Percentiles rank a stretch among this genome's conserved stretches.
Evolutionary conservation across 306 rosid genomes (phyloP).

Genomic region (Prinsepia uniflora): DNA sequence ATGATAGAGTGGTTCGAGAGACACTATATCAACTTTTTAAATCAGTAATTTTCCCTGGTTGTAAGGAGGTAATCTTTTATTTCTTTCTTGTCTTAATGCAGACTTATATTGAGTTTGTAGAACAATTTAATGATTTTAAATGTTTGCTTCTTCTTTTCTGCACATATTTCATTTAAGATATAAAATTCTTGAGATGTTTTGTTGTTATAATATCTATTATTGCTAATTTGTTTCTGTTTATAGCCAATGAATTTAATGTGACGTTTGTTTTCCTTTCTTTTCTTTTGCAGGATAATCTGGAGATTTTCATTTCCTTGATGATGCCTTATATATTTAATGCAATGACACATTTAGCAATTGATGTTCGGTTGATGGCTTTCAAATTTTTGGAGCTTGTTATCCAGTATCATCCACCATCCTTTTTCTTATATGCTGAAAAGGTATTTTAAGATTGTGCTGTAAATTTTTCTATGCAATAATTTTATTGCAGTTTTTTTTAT

Average conservation of each 20-base stretch:
- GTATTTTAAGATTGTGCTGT: constrained; percentile 34
- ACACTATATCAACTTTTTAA: constrained; percentile 65
- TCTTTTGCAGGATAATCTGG: constrained; percentile 63
- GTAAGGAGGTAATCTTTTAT: constrained; percentile 57
- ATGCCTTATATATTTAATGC: constrained; percentile 82
- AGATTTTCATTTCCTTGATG: constrained; percentile 56
- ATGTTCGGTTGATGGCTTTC: constrained; percentile 77
- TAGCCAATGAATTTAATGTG: neutral
- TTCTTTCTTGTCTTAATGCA: neutral
- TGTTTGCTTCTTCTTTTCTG: neutral
- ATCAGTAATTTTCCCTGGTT: constrained; percentile 60
- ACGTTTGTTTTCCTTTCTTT: constrained; percentile 21
- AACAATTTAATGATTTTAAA: neutral
- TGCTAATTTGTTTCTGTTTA: neutral
- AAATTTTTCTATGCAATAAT: neutral
- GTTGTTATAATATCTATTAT: constrained; percentile 5
- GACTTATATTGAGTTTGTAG: neutral
- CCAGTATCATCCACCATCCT: constrained; percentile 60
- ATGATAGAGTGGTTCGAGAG: constrained; percentile 65
- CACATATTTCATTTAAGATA: neutral
- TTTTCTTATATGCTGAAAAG: constrained; percentile 70
- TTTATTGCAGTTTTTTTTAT: neutral
- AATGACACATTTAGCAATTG: constrained; percentile 72
- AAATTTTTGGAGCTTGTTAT: constrained; percentile 71
- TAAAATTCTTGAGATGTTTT: neutral